A percentile compares a stretch with the other conserved stretches of the same genome.
These are phyloP conservation scores for Leptoxyphium fumago DNA, from an alignment of 2,329 filamentous ascomycete genomes.

Conservation along the genomic window DNA sequence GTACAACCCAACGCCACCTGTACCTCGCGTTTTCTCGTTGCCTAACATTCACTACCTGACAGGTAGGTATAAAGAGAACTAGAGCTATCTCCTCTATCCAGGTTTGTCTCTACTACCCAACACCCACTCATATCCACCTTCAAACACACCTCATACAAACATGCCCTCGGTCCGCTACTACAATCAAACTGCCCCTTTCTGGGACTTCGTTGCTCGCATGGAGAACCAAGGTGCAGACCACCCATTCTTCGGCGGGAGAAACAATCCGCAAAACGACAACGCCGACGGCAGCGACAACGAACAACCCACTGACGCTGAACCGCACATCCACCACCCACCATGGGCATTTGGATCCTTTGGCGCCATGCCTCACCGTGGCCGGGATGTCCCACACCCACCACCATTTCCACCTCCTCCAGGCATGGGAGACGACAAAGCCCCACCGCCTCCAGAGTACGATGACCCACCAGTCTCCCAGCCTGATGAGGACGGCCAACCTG, in stretches of 20 bases:
- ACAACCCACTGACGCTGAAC: conserved; percentile 5
- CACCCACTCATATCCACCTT: background rate
- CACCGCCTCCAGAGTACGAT: conserved; percentile 7
- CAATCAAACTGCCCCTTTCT: conserved; percentile 39
- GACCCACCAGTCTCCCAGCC: conserved; percentile 10
- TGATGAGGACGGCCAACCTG: conserved; percentile 4
- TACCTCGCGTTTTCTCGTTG: no score
- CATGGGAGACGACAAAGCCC: conserved; percentile 1
- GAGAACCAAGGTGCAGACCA: conserved; percentile 32
- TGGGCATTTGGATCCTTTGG: conserved; percentile 16
- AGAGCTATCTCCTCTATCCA: no score
- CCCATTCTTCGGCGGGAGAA: conserved; percentile 25
- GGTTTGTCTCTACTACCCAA: background rate
- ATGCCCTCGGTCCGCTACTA: conserved; percentile 41
- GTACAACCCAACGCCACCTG: no score
- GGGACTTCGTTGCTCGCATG: conserved; percentile 39
- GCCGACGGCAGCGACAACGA: conserved; percentile 13
- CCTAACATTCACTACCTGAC: no score
- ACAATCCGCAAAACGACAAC: conserved; percentile 19
- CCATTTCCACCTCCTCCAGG: conserved; percentile 5
- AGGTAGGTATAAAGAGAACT: no score
- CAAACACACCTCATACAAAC: conserved; percentile 9
- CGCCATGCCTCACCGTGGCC: conserved; percentile 15
- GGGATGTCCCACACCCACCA: conserved; percentile 13
- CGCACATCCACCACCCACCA: conserved; percentile 15